These are phyloP conservation scores for Harringtonia lauricola DNA, from an alignment of 2,329 filamentous ascomycete genomes.

Conservation along the genomic window DNA sequence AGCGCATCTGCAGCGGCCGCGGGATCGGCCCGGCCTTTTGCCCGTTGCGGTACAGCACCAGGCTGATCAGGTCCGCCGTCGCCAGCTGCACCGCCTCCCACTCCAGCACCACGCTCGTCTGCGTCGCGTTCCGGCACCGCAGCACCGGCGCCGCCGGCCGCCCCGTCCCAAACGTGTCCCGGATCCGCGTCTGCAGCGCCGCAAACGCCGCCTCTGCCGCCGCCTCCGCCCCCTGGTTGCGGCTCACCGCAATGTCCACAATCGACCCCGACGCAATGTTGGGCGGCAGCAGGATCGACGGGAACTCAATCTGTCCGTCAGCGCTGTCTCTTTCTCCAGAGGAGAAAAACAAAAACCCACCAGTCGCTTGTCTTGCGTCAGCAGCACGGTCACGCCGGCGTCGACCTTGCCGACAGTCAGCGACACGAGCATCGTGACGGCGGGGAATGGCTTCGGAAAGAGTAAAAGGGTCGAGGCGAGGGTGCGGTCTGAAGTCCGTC, in stretches of 20 bases:
- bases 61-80: slow-evolving; percentile 79
- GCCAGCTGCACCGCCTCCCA: slow-evolving; percentile 94
- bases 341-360: slow-evolving; percentile 30
- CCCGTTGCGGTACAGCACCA: slow-evolving; percentile 89
- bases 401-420: slow-evolving; percentile 99
- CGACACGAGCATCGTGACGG: slow-evolving; percentile 73
- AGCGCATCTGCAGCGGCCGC: slow-evolving; percentile 72
- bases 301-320: slow-evolving; percentile 77
- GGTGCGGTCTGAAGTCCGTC: background rate
- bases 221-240: slow-evolving; percentile 71
- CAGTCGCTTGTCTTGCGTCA: slow-evolving; percentile 93
- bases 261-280: slow-evolving; percentile 95
- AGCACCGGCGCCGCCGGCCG: slow-evolving; percentile 69
- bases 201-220: slow-evolving; percentile 67
- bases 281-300: slow-evolving; percentile 88
- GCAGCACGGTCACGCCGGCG: slow-evolving; percentile 89
- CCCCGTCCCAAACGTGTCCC: slow-evolving; percentile 70
- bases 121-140: slow-evolving; percentile 91
- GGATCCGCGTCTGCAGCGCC: slow-evolving; percentile 80
- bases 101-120: slow-evolving; percentile 96
- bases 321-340: slow-evolving; percentile 10
- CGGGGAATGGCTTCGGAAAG: background rate
- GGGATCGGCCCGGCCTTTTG: slow-evolving; percentile 96
- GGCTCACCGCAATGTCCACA: slow-evolving; percentile 90
- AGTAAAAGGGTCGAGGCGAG: too few relatives aligned